Percentiles rank a stretch among this genome's conserved stretches.
Conservation (phyloP, 257 asterid species). For the Rubia yunnanensis region DNA sequence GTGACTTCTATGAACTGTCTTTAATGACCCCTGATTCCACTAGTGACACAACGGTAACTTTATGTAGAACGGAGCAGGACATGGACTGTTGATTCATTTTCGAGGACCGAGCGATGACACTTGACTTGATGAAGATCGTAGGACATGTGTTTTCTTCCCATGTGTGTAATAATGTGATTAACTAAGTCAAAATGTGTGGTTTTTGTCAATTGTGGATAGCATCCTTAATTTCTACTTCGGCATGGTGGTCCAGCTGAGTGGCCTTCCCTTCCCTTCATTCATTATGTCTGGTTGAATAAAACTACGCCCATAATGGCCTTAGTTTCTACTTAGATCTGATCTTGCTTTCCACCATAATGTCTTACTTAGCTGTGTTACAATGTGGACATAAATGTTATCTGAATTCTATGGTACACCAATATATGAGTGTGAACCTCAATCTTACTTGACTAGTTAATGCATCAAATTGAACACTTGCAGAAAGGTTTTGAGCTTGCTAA, state of each 20-base stretch:
- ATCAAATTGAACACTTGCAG: not conserved
- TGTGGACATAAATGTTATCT: no score
- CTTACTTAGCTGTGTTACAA: no score
- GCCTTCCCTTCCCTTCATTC: constrained; percentile 19
- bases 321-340: not conserved
- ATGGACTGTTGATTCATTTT: not conserved
- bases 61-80: not conserved
- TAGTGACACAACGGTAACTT: no score
- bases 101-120: constrained; percentile 3
- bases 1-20: no score
- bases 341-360: constrained; percentile 5
- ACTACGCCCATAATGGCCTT: not conserved
- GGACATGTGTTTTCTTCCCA: constrained; percentile 2
- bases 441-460: not conserved
- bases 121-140: not conserved
- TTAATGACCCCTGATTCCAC: no score
- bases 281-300: constrained; percentile 7
- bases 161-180: constrained; percentile 11
- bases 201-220: constrained; percentile 12
- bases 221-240: constrained; percentile 11
- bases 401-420: not conserved
- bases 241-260: constrained; percentile 20
- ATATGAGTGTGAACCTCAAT: no score
- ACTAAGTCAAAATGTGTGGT: constrained; percentile 2
- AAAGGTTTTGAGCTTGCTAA: not conserved